Percentiles rank a stretch among this genome's conserved stretches.
phyloP scores from a whole-genome alignment of 495 filamentous ascomycete genomes.

The Penicillium bovifimosum region DNA sequence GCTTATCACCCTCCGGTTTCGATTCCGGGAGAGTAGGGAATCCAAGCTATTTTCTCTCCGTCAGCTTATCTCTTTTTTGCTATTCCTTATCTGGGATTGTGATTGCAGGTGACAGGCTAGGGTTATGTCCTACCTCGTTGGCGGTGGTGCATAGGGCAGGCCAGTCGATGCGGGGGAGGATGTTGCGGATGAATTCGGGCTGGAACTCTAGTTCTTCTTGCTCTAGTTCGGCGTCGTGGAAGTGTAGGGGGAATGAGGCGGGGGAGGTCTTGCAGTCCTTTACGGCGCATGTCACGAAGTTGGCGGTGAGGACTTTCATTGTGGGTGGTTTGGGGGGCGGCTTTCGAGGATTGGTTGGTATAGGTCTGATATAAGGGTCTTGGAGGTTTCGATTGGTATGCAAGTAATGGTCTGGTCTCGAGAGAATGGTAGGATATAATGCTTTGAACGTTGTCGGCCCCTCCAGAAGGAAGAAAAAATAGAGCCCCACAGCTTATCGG shows the following conservation, averaged over 20 bases:
- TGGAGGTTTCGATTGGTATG: not conserved
- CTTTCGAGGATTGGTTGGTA: not conserved
- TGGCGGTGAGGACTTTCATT: slow-evolving; percentile 93
- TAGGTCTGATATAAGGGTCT: not conserved
- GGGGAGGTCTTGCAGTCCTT: slow-evolving; percentile 80
- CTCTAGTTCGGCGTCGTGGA: slow-evolving; percentile 82
- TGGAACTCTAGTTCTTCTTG: slow-evolving; percentile 76
- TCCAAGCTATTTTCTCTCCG: slow-evolving; percentile 56
- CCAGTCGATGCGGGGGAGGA: slow-evolving; percentile 88
- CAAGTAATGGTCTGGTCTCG: not conserved
- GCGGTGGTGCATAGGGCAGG: slow-evolving; percentile 64
- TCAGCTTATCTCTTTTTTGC: not conserved
- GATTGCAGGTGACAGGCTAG: not conserved
- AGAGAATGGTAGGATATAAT: not conserved
- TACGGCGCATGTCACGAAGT: slow-evolving; percentile 94
- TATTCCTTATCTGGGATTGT: not conserved
- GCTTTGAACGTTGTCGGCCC: not conserved
- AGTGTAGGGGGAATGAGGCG: slow-evolving; percentile 81
- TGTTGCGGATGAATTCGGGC: slow-evolving; percentile 68
- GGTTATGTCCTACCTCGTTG: slow-evolving; percentile 57
- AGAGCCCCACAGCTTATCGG: slow-evolving; percentile 9
- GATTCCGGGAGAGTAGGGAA: slow-evolving; percentile 71
- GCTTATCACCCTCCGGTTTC: slow-evolving; percentile 52
- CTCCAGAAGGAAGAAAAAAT: slow-evolving; percentile 9
- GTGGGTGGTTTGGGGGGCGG: not conserved